A percentile compares a stretch with the other conserved stretches of the same genome.
phyloP scores from a whole-genome alignment of 192 early-diverging fungal species.

The Entomortierella lignicola region DNA sequence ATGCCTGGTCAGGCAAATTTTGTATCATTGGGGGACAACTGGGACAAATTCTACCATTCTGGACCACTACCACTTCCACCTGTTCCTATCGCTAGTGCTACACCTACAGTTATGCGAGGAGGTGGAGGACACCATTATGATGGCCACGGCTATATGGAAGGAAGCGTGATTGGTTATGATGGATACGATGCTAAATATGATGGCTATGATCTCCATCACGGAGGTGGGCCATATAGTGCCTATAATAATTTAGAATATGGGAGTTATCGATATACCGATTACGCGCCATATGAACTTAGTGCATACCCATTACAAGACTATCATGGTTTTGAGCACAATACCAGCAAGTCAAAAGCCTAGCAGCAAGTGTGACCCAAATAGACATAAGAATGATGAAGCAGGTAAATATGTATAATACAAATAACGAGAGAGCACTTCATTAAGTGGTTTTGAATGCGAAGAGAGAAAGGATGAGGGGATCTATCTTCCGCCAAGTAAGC shows the following conservation, averaged over 20 bases:
- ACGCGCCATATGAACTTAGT: conserved; percentile 4
- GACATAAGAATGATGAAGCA: neutral
- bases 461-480: too few species aligned
- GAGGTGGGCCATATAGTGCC: neutral
- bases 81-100: conserved; percentile 32
- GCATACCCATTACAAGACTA: conserved; percentile 22
- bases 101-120: conserved; percentile 1
- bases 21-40: conserved; percentile 7
- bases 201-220: conserved; percentile 18
- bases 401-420: neutral
- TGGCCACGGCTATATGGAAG: conserved; percentile 14
- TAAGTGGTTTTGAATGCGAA: too few species aligned
- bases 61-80: conserved; percentile 16
- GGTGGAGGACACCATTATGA: conserved; percentile 12
- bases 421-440: too few species aligned
- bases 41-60: conserved; percentile 1
- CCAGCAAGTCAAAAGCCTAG: neutral
- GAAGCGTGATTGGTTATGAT: conserved; percentile 18
- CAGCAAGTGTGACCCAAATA: too few species aligned
- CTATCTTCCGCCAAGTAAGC: too few species aligned
- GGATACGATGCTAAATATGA: conserved; percentile 31
- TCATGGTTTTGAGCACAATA: conserved; percentile 13
- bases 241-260: conserved; percentile 11
- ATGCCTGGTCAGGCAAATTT: conserved; percentile 16
- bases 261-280: neutral